phyloP scores from a whole-genome alignment of 2,329 filamentous ascomycete species.

The Gyromitra esculenta region DNA sequence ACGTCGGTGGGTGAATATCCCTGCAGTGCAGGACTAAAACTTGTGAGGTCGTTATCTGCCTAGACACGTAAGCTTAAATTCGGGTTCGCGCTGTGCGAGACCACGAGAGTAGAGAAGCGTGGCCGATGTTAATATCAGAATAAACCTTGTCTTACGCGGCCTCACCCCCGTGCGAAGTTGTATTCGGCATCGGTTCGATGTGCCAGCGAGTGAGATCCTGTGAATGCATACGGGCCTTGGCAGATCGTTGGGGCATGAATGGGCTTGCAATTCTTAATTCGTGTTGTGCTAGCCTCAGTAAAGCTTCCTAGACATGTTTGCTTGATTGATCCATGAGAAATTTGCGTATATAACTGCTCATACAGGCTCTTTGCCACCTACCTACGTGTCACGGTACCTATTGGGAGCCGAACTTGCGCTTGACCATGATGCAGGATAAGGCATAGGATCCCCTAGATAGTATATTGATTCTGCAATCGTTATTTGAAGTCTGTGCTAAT shows the following conservation, averaged over 20 bases:
- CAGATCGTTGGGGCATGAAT: neutral
- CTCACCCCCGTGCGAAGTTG: neutral
- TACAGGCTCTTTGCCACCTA: neutral
- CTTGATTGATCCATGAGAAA: neutral
- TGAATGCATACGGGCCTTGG: slow-evolving; percentile 45
- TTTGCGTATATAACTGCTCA: neutral
- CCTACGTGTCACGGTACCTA: neutral
- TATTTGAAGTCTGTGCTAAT: neutral
- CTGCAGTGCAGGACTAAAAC: neutral
- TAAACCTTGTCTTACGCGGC: neutral
- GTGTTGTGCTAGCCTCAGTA: neutral
- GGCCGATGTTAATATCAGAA: neutral
- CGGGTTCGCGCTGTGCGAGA: neutral
- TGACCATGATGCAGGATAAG: neutral
- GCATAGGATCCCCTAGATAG: neutral
- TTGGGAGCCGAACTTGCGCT: neutral
- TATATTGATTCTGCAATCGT: neutral
- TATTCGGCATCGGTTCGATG: neutral
- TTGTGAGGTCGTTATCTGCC: neutral
- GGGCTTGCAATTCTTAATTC: neutral
- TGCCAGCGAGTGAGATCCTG: slow-evolving; percentile 32
- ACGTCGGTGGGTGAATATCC: neutral
- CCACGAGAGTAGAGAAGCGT: neutral
- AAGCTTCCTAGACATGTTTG: neutral
- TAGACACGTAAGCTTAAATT: slow-evolving; percentile 2